A percentile compares a stretch with the other conserved stretches of the same genome.
These are phyloP conservation scores for Nakazawaea peltata DNA, from an alignment of 805 yeast species.

Conservation along the genomic window DNA sequence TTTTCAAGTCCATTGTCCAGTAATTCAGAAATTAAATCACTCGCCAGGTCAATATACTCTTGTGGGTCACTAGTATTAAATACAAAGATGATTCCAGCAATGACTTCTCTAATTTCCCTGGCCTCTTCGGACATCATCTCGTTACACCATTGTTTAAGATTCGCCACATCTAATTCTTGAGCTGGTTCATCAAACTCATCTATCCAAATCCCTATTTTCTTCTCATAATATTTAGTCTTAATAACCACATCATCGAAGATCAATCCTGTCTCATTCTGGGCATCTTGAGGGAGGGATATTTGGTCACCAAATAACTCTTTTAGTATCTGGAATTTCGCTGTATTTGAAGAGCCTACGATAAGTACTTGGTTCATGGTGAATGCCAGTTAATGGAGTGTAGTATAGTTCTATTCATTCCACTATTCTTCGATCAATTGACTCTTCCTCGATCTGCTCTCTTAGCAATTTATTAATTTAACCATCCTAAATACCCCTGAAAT, in stretches of 20 bases:
- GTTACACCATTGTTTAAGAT: slow-evolving; percentile 26
- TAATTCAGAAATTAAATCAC: slow-evolving; percentile 14
- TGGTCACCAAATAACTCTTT: slow-evolving; percentile 14
- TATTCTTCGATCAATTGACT: too few relatives aligned
- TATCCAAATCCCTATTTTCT: slow-evolving; percentile 19
- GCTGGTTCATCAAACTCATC: slow-evolving; percentile 26
- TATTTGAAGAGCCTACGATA: slow-evolving; percentile 29
- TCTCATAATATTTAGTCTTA: slow-evolving; percentile 19
- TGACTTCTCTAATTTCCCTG: slow-evolving; percentile 33
- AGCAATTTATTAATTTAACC: too few relatives aligned
- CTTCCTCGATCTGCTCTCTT: too few relatives aligned
- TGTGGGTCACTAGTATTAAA: slow-evolving; percentile 20
- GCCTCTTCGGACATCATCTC: slow-evolving; percentile 31
- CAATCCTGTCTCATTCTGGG: slow-evolving; percentile 17
- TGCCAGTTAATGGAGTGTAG: too few relatives aligned
- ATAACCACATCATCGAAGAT: slow-evolving; percentile 16
- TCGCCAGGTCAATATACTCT: slow-evolving; percentile 17
- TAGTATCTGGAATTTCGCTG: neutral
- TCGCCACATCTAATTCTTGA: slow-evolving; percentile 11
- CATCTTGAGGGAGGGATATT: slow-evolving; percentile 9
- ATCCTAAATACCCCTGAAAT: too few relatives aligned
- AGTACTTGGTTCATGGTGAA: slow-evolving; percentile 36
- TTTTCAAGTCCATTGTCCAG: slow-evolving; percentile 13
- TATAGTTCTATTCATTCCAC: too few relatives aligned
- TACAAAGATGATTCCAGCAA: slow-evolving; percentile 39